Evolutionary conservation across 164 flowering plant genomes (phyloP), one percentile per base, ranked within the genome.

Genomic region (Saururus chinensis): DNA sequence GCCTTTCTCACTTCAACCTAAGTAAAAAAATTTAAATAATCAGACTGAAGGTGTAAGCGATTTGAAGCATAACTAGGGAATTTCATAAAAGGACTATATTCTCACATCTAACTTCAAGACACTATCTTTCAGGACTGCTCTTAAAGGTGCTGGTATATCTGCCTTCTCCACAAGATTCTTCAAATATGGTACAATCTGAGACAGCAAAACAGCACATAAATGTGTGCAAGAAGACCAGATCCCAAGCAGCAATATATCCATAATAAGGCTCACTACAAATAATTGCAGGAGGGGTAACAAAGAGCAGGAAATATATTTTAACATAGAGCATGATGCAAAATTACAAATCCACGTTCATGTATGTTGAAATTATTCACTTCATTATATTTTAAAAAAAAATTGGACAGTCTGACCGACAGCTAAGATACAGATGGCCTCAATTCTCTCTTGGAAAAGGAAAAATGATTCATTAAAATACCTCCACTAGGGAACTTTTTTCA

Each of bases 101-200:
- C 65, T 23, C 70, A 95, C 99, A 89, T 87, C 96, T 62, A 95
- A 89, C 40, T 68, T 56, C 26, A 78, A 62, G 49, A 95, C 76
- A 66, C 75, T 86, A 30, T 68, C 66, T 76, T 84, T 80, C 40
- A 95, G 77, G 68, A 84, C 88, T 59, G 88, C 85, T 77, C 91
- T 95, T 78, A 63, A 81, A 57, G 92, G 83, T 57, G 97, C 84
- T 40, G 99, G 96, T 67, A 95, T 87, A 59, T 81, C 56, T 57
- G 92, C 92, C 7, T 84, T 60, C 53, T 95, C 96, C 61, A 95
- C 82, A n/a, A 75, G 84, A 64, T 75, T 77, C 69, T 77, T 89
- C 60, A 95, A 69, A 64, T 87, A 74, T 68, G 96, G 84, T 13
- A 91, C 96, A 82, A 77, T 81, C 97, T 93, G 82, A 7, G 35